phyloP scores from a whole-genome alignment of 1,139 yeast species.

The Sugiyamaella paludigena region DNA sequence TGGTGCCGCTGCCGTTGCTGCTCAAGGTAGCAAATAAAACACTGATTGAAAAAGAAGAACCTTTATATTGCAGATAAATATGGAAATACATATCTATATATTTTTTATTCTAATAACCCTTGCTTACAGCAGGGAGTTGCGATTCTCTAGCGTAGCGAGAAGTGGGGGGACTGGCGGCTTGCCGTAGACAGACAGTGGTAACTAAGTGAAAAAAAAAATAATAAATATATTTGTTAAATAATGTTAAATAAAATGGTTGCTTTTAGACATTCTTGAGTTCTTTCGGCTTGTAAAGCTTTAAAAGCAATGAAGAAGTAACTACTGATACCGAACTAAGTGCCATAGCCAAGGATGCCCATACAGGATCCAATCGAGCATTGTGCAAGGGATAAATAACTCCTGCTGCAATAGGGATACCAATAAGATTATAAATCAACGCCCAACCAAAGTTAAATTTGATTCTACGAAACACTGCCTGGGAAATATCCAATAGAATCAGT shows the following conservation, averaged over 20 bases:
- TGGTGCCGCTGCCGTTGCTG: slow-evolving; percentile 99
- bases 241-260: neutral
- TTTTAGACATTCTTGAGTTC: neutral
- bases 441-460: slow-evolving; percentile 79
- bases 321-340: slow-evolving; percentile 89
- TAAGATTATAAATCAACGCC: slow-evolving; percentile 80
- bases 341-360: slow-evolving; percentile 88
- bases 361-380: slow-evolving; percentile 69
- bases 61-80: too few species aligned
- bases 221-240: slow-evolving; percentile 1
- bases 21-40: slow-evolving; percentile 66
- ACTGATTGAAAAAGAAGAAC: too few species aligned
- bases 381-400: slow-evolving; percentile 78
- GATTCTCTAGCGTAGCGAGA: too few species aligned
- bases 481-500: slow-evolving; percentile 64
- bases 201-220: slow-evolving; percentile 8
- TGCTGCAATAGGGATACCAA: slow-evolving; percentile 92
- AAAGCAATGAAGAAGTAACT: slow-evolving; percentile 67
- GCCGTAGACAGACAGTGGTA: too few species aligned
- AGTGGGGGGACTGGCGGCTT: too few species aligned
- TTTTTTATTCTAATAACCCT: too few species aligned
- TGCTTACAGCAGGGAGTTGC: too few species aligned
- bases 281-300: slow-evolving; percentile 37
- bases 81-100: too few species aligned
- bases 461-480: slow-evolving; percentile 64